These are phyloP conservation scores for Anethum foeniculum DNA, from an alignment of 140 eudicot species.

Conservation along the genomic window DNA sequence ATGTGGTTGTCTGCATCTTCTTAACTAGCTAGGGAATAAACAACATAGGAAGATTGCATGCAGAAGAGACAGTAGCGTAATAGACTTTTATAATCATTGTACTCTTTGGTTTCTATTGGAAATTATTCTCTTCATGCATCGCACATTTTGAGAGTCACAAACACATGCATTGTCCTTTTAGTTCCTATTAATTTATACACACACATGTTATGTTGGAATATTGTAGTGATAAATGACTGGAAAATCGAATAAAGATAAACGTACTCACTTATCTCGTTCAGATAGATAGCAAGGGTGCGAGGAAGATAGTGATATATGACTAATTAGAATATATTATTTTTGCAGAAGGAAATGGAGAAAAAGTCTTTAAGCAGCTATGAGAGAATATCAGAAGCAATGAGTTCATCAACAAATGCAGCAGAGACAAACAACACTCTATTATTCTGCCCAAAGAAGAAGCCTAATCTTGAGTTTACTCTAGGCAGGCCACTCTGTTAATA, in stretches of 20 bases:
- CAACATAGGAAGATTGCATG: conserved; percentile 10
- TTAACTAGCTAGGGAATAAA: conserved; percentile 3
- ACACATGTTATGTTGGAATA: conserved; percentile 1
- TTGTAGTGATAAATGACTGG: background rate
- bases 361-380: conserved; percentile 62
- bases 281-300: too few relatives aligned
- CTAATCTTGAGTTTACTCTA: conserved; percentile 90
- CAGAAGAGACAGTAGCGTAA: conserved; percentile 4
- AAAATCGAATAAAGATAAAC: too few relatives aligned
- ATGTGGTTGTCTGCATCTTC: background rate
- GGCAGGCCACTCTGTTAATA: conserved; percentile 47
- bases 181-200: background rate
- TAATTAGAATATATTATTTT: background rate
- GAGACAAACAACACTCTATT: conserved; percentile 19
- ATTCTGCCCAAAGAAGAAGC: conserved; percentile 43
- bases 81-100: conserved; percentile 9
- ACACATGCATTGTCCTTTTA: conserved; percentile 5
- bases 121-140: conserved; percentile 6
- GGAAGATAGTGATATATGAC: background rate
- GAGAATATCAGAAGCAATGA: conserved; percentile 65
- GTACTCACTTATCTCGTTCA: too few relatives aligned
- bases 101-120: background rate
- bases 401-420: conserved; percentile 61
- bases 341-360: conserved; percentile 66
- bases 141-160: conserved; percentile 7